These are phyloP conservation scores for Fonsecaea erecta DNA, from an alignment of 2,329 filamentous ascomycete species.

Conservation along the genomic window DNA sequence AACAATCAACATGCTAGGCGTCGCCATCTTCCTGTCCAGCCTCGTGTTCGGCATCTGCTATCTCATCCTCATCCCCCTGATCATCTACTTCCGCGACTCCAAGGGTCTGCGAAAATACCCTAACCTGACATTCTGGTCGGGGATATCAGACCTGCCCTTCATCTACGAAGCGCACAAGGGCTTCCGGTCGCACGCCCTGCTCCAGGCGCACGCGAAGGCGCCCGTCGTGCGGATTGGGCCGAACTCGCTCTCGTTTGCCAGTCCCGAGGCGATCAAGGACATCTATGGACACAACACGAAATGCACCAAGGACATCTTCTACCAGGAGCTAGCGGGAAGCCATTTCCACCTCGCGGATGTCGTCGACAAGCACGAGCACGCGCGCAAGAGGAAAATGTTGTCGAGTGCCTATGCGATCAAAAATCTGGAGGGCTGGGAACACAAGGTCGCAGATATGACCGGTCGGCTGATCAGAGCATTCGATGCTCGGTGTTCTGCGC, in stretches of 20 bases:
- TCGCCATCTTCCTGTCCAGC: not conserved
- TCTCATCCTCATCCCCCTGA: constrained; percentile 48
- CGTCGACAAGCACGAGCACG: constrained; percentile 46
- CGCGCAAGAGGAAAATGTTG: constrained; percentile 47
- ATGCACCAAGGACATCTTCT: constrained; percentile 36
- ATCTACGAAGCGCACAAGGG: constrained; percentile 36
- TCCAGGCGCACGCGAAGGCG: constrained; percentile 58
- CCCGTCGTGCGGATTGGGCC: constrained; percentile 24
- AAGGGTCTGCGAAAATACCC: constrained; percentile 57
- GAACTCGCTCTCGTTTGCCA: constrained; percentile 20
- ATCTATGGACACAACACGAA: constrained; percentile 48
- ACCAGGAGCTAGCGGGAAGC: constrained; percentile 9
- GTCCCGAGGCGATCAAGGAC: constrained; percentile 38
- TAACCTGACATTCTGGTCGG: constrained; percentile 50
- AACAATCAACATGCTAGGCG: constrained; percentile 10
- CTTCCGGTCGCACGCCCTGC: constrained; percentile 33
- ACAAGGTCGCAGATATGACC: constrained; percentile 47
- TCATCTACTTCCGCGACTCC: constrained; percentile 52
- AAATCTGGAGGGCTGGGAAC: constrained; percentile 49
- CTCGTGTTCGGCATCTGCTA: constrained; percentile 39
- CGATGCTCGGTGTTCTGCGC: constrained; percentile 42
- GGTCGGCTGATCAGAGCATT: constrained; percentile 43
- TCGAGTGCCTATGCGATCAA: constrained; percentile 48
- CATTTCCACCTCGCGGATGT: constrained; percentile 41
- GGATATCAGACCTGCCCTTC: constrained; percentile 53